Conservation (phyloP, 2,329 filamentous ascomycete genomes). For the Claviceps quebecensis region DNA sequence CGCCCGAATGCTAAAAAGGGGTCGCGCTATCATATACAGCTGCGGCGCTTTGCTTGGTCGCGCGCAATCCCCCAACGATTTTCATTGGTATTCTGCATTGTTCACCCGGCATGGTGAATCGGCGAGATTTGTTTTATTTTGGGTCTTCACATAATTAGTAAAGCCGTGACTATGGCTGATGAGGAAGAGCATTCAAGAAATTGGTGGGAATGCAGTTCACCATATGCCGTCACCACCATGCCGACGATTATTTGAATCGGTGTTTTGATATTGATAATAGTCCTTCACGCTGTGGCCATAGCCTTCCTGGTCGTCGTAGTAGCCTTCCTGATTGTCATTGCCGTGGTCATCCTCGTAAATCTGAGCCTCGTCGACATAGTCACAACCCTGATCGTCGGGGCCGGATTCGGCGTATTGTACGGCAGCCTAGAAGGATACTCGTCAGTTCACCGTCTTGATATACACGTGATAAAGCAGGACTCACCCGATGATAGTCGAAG, state of each 20-base stretch:
- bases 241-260: constrained; percentile 18
- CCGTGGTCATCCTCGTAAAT: constrained; percentile 39
- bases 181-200: constrained; percentile 3
- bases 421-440: constrained; percentile 19
- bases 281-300: constrained; percentile 26
- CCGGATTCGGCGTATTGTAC: constrained; percentile 33
- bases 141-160: constrained; percentile 1
- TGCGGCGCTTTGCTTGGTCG: constrained; percentile 2
- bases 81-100: constrained; percentile 7
- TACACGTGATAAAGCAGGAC: constrained; percentile 10
- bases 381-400: constrained; percentile 25
- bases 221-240: constrained; percentile 29
- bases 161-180: constrained; percentile 2
- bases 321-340: constrained; percentile 23
- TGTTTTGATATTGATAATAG: constrained; percentile 26
- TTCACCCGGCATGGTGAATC: not conserved
- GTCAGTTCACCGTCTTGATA: constrained; percentile 6
- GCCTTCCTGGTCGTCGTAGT: constrained; percentile 24
- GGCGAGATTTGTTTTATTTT: constrained; percentile 4
- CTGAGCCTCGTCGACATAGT: constrained; percentile 38
- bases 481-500: constrained; percentile 39
- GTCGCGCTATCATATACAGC: constrained; percentile 12
- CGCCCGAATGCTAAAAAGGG: constrained; percentile 19
- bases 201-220: constrained; percentile 16
- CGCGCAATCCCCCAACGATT: not conserved